Base-by-base conservation (phyloP, 2,329 filamentous ascomycete genomes). In the Alternaria gaisen region DNA sequence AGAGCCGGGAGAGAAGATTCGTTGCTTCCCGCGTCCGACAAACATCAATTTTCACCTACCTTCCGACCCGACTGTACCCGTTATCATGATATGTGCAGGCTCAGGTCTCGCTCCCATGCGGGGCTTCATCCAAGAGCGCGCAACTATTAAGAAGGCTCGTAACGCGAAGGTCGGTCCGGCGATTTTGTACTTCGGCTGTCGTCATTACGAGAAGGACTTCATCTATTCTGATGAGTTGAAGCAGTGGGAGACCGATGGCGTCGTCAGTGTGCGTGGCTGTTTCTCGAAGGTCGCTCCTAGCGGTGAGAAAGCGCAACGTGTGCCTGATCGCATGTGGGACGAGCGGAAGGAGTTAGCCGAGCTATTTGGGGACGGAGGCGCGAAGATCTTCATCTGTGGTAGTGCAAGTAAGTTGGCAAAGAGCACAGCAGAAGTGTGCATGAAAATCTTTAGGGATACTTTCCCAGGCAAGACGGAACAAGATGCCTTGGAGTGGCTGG, bases 231-330 rank as follows among this genome's bases (percentile, higher is more conserved):
- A 85, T 0, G 86, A 88, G 70, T 72, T 90, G 2, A 81, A 82
- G 9, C 53, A 56, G 11, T 60, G 57, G 57, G 53, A 60, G n/a
- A 46, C 57, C 6, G 57, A 60, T 3, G 57, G 57, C 9, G 53
- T 56, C 30, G 57, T 60, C 18, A 60, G 53, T 6, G 53, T 60
- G 12, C 57, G 57, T 16, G 53, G 53, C 18, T 60, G 57, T 18
- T 83, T 90, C 8, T 80, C 84, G 47, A 85, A 87, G 0, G 88
- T 88, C 0, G 92, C 91, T 71, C 91, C 89, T 1, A 79, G 88
- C 26, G 89, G 91, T 60, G 86, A 46, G 5, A 41, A 88, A 16
- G 30, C 40, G 44, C 78, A 77, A 57, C 81, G 85, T 62, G 82
- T 85, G 3, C 82, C 84, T 54, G 83, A 86, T 46, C 66, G 80